Percentiles rank a stretch among this genome's conserved stretches.
These are phyloP conservation scores for Lactarius pseudohatsudake DNA, from an alignment of 768 basidiomycete species.

Conservation along the genomic window DNA sequence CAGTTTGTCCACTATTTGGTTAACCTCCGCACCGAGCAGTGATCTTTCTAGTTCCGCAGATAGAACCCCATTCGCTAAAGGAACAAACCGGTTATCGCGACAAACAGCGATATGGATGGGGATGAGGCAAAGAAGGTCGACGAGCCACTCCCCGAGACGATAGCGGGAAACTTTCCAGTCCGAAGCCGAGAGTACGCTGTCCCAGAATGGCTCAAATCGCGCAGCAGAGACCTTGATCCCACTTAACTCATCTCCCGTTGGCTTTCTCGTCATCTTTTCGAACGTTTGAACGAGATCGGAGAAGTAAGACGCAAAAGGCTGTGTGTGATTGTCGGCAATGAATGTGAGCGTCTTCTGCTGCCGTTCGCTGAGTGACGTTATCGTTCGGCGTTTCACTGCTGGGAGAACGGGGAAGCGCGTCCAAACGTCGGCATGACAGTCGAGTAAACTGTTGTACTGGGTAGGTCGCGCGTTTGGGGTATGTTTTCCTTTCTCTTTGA, in stretches of 20 bases:
- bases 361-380: slow-evolving; percentile 31
- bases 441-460: slow-evolving; percentile 40
- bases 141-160: slow-evolving; percentile 59
- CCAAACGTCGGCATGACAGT: slow-evolving; percentile 22
- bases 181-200: slow-evolving; percentile 12
- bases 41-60: slow-evolving; percentile 51
- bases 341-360: slow-evolving; percentile 43
- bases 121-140: slow-evolving; percentile 59
- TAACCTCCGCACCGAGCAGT: slow-evolving; percentile 58
- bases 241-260: slow-evolving; percentile 46
- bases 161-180: slow-evolving; percentile 39
- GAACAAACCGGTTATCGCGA: slow-evolving; percentile 59
- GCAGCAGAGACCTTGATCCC: slow-evolving; percentile 39
- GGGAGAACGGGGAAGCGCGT: slow-evolving; percentile 19
- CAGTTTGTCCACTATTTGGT: slow-evolving; percentile 52
- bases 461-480: slow-evolving; percentile 29
- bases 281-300: slow-evolving; percentile 45
- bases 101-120: slow-evolving; percentile 64
- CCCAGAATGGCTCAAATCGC: slow-evolving; percentile 34
- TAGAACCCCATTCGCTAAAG: slow-evolving; percentile 56
- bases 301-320: slow-evolving; percentile 45
- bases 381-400: slow-evolving; percentile 17
- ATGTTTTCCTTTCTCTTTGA: slow-evolving; percentile 44
- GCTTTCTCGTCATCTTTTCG: slow-evolving; percentile 51
- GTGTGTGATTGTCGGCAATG: slow-evolving; percentile 41